These are phyloP conservation scores for Saturnispora diversa DNA, from an alignment of 805 yeast genomes.

Conservation along the genomic window DNA sequence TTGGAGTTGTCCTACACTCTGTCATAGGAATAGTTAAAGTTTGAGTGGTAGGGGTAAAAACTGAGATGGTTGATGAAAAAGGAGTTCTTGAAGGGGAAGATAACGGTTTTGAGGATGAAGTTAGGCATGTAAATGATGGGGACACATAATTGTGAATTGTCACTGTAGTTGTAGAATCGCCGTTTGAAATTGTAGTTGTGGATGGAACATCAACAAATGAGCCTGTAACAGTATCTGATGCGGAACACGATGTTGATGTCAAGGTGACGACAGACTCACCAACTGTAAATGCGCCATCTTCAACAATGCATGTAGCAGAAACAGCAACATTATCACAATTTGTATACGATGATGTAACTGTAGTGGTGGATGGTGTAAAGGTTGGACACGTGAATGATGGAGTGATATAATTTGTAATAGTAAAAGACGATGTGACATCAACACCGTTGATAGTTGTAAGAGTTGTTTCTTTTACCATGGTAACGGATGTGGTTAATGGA, in stretches of 20 bases:
- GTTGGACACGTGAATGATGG: slow-evolving; percentile 5
- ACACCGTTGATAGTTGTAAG: neutral
- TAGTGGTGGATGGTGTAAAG: slow-evolving; percentile 3
- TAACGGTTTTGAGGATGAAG: too few relatives aligned
- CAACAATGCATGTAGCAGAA: slow-evolving; percentile 1
- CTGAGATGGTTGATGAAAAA: too few relatives aligned
- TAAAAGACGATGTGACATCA: slow-evolving; percentile 2
- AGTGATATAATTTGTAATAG: slow-evolving; percentile 3
- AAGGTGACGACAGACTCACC: neutral
- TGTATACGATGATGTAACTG: slow-evolving; percentile 1
- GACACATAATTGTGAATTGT: neutral
- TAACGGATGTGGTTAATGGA: neutral
- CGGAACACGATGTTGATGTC: slow-evolving; percentile 7
- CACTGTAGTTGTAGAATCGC: neutral
- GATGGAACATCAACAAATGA: neutral
- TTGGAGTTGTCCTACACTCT: neutral
- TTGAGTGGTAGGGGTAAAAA: neutral
- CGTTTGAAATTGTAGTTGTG: neutral
- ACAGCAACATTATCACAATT: neutral
- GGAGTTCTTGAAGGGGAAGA: too few relatives aligned
- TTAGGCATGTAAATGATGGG: slow-evolving; percentile 1
- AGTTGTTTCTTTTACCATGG: neutral
- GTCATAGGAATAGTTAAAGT: slow-evolving; percentile 6
- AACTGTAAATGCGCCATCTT: neutral
- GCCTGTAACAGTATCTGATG: neutral